phyloP scores from a whole-genome alignment of 768 basidiomycete species.

The Hortiboletus flavorubellus region DNA sequence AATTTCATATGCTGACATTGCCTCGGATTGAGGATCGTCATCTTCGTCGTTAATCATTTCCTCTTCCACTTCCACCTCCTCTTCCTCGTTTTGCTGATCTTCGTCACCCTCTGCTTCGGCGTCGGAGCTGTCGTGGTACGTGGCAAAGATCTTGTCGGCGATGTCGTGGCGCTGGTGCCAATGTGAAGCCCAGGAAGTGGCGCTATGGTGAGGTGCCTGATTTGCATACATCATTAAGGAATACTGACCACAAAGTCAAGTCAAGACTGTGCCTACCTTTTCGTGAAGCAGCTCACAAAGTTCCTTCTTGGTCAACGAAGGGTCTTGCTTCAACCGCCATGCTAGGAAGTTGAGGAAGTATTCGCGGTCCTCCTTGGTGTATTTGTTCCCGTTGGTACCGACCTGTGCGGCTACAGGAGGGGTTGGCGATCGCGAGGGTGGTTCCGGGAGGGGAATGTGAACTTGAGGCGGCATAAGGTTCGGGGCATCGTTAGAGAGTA shows the following conservation, averaged over 20 bases:
- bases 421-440: conserved; percentile 66
- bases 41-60: conserved; percentile 20
- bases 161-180: conserved; percentile 65
- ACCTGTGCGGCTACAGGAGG: conserved; percentile 53
- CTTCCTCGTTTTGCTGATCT: conserved; percentile 38
- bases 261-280: conserved; percentile 38
- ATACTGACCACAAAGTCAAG: background rate
- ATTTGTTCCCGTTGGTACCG: conserved; percentile 53
- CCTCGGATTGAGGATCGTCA: conserved; percentile 23
- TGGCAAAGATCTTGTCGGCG: conserved; percentile 57
- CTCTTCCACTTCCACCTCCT: conserved; percentile 25
- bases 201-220: conserved; percentile 65
- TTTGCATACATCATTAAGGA: conserved; percentile 9
- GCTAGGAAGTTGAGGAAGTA: conserved; percentile 65
- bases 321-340: conserved; percentile 57
- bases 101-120: conserved; percentile 35
- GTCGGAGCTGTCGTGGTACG: conserved; percentile 30
- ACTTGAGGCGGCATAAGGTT: conserved; percentile 60
- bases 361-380: conserved; percentile 61
- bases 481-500: conserved; percentile 33
- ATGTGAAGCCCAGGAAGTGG: conserved; percentile 63
- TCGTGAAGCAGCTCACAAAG: conserved; percentile 52
- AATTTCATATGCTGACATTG: conserved; percentile 17
- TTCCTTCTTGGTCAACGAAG: conserved; percentile 49
- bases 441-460: conserved; percentile 55